These are phyloP conservation scores for Ascochyta viciae-villosae DNA, from an alignment of 2,329 filamentous ascomycete species.

Conservation along the genomic window DNA sequence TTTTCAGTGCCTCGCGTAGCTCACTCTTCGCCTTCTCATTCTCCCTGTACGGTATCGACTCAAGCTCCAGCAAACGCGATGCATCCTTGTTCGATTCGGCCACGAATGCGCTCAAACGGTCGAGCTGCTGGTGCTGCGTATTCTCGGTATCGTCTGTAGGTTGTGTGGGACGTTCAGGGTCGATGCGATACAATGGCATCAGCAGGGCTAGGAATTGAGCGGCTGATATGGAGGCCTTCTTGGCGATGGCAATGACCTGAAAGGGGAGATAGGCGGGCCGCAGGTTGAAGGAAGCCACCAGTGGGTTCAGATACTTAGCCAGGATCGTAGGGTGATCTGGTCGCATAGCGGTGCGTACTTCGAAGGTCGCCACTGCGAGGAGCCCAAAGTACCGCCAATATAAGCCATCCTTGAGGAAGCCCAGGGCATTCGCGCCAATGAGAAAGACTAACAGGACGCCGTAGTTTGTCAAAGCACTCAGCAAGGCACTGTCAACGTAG, in stretches of 20 bases:
- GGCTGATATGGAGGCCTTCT: conserved; percentile 77
- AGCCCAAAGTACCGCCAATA: conserved; percentile 61
- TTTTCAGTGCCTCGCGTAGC: conserved; percentile 75
- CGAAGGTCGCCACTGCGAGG: conserved; percentile 62
- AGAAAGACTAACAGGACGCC: conserved; percentile 37
- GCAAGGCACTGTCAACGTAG: conserved; percentile 71
- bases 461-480: conserved; percentile 34
- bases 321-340: conserved; percentile 55
- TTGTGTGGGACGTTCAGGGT: conserved; percentile 31
- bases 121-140: conserved; percentile 65
- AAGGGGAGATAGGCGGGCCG: conserved; percentile 80
- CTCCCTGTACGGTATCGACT: conserved; percentile 81
- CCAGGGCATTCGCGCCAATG: conserved; percentile 44
- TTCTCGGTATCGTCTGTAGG: conserved; percentile 40
- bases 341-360: conserved; percentile 64
- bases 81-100: conserved; percentile 73
- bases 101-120: conserved; percentile 68
- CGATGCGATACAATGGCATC: conserved; percentile 44
- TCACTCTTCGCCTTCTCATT: conserved; percentile 67
- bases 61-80: conserved; percentile 73
- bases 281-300: conserved; percentile 49
- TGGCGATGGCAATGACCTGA: conserved; percentile 77
- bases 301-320: conserved; percentile 57
- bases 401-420: conserved; percentile 43
- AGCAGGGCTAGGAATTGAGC: conserved; percentile 46